A percentile compares a stretch with the other conserved stretches of the same genome.
phyloP scores from a whole-genome alignment of 306 rosid species.

The Trifolium subterraneum region DNA sequence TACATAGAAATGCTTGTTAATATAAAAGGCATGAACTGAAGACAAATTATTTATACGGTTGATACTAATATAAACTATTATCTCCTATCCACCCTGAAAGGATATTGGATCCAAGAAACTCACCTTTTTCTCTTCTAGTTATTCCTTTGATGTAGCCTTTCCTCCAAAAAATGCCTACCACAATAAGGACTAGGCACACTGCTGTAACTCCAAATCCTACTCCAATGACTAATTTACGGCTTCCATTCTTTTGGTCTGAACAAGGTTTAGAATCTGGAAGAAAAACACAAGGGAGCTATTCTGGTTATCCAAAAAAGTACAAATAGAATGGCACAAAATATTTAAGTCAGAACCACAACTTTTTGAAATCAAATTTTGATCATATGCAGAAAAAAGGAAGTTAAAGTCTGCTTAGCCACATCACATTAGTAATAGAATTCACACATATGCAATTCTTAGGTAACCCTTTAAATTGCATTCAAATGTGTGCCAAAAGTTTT shows the following conservation, averaged over 20 bases:
- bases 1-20: conserved; percentile 12
- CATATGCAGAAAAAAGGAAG: conserved; percentile 24
- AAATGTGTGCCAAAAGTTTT: neutral
- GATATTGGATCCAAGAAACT: conserved; percentile 20
- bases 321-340: conserved; percentile 33
- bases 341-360: conserved; percentile 21
- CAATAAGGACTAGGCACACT: conserved; percentile 40
- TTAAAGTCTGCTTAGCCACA: conserved; percentile 1
- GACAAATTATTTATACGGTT: conserved; percentile 11
- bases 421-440: too few species aligned
- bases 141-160: conserved; percentile 40
- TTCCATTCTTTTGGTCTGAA: conserved; percentile 33
- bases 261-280: conserved; percentile 51
- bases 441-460: too few species aligned
- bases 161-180: conserved; percentile 48
- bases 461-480: too few species aligned
- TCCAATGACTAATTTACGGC: conserved; percentile 36
- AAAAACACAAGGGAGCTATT: neutral
- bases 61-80: conserved; percentile 11
- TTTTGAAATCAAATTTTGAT: conserved; percentile 2
- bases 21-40: neutral
- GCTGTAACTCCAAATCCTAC: conserved; percentile 48
- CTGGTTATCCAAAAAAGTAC: conserved; percentile 20
- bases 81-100: conserved; percentile 11
- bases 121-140: conserved; percentile 36